Evolutionary conservation across 106 monocot genomes (phyloP).

Genomic region (Alisma plantagoaquatica): DNA sequence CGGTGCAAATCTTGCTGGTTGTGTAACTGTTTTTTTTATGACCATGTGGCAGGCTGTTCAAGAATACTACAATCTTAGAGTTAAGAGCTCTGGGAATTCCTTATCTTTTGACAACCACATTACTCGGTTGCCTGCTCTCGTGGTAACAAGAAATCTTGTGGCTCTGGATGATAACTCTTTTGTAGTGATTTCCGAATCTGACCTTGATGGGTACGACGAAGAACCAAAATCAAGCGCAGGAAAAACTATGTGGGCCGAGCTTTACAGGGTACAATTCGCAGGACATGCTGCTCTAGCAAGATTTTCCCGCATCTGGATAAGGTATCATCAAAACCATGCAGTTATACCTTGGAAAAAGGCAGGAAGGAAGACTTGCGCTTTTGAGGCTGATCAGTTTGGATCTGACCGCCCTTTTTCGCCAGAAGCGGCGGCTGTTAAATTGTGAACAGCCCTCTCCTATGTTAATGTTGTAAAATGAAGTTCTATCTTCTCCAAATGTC

Average conservation of each 20-base stretch:
- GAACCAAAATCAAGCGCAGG: not conserved
- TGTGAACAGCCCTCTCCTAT: constrained; percentile 16
- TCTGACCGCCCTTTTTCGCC: constrained; percentile 21
- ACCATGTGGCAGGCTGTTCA: constrained; percentile 92
- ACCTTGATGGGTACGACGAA: constrained; percentile 57
- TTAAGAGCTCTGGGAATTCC: constrained; percentile 21
- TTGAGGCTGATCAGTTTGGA: constrained; percentile 40
- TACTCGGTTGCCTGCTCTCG: constrained; percentile 14
- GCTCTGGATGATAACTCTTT: constrained; percentile 66
- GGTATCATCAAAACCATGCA: constrained; percentile 6
- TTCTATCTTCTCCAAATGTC: no score
- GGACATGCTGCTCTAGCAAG: constrained; percentile 58
- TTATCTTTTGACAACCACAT: constrained; percentile 20
- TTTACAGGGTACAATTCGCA: constrained; percentile 59
- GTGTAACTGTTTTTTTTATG: not conserved
- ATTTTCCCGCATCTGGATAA: constrained; percentile 54
- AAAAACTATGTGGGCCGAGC: constrained; percentile 43
- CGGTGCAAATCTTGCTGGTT: no score
- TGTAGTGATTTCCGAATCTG: constrained; percentile 58
- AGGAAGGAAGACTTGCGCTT: constrained; percentile 37
- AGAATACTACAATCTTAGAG: constrained; percentile 51
- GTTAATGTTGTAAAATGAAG: no score
- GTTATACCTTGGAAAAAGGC: constrained; percentile 3
- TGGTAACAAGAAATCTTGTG: constrained; percentile 18
- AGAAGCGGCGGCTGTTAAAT: constrained; percentile 34